Percentiles rank a stretch among this genome's conserved stretches.
Conservation (phyloP, 2,329 filamentous ascomycete species). For the Diaporthe citri region DNA sequence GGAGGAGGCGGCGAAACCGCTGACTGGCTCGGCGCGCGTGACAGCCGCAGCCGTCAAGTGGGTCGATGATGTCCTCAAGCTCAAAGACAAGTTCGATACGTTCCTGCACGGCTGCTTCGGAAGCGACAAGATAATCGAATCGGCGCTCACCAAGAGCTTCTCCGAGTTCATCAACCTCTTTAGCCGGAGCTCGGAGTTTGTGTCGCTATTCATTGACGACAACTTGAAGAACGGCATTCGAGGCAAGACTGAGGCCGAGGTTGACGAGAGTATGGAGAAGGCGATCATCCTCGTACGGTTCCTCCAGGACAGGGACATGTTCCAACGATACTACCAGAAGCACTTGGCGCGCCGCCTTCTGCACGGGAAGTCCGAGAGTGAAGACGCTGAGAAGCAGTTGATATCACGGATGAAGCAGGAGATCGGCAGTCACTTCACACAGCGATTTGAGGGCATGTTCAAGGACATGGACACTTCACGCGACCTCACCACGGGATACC, state of each 20-base stretch:
- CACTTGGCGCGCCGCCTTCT: conserved; percentile 90
- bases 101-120: conserved; percentile 81
- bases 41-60: conserved; percentile 91
- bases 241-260: conserved; percentile 89
- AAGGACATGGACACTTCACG: conserved; percentile 92
- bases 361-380: conserved; percentile 89
- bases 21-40: conserved; percentile 77
- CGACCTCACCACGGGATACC: conserved; percentile 84
- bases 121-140: conserved; percentile 82
- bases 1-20: conserved; percentile 64
- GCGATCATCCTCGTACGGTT: conserved; percentile 90
- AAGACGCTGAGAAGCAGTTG: conserved; percentile 95
- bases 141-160: conserved; percentile 87
- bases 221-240: conserved; percentile 94
- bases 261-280: conserved; percentile 87
- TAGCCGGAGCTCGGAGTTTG: conserved; percentile 85
- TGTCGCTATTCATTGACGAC: conserved; percentile 97
- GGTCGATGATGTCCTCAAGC: conserved; percentile 88
- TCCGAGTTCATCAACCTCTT: conserved; percentile 96
- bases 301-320: conserved; percentile 91
- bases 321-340: conserved; percentile 98
- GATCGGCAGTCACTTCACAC: conserved; percentile 92
- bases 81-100: conserved; percentile 91
- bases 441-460: conserved; percentile 97
- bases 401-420: conserved; percentile 98